Base-by-base conservation (phyloP, 768 basidiomycete genomes). In the Mrakia hoshinonis region DNA sequence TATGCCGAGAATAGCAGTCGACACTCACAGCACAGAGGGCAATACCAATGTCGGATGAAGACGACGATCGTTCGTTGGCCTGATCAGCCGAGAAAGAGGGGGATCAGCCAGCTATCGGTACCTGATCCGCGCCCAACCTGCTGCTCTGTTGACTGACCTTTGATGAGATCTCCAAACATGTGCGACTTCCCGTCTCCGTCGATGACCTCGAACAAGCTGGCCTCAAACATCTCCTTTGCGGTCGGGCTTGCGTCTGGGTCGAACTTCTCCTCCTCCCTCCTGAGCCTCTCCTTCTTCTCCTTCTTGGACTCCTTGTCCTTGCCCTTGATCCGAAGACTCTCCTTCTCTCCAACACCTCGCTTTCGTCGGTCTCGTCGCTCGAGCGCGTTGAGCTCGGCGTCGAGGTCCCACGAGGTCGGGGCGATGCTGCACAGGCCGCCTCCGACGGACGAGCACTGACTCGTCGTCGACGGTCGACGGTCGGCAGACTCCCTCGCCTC, bases 11-110 rank as follows among this genome's bases (percentile, higher is more conserved):
- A 15, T 13, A 22, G 18, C 24, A 26, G 36, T n/a, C 26, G 20
- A 24, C 0, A 58, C 66, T n/a, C 43, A 73, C 67, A 58, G 78
- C 90, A 91, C 15, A 87, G 79, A 0, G 89, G 87, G 77, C 91
- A 93, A 72, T 75, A 78, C 77, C 84, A 86, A 85, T 51, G 67
- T 9, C 92, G 83, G 74, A 96, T 87, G 81, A 95, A 95, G 51
- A 92, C 80, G 66, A 92, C 86, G 73, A 92, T 83, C 0, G 87
- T 88, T 77, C 82, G 84, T 61, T 76, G 75, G 73, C 82, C 81
- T 61, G 31, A 36, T 43, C 43, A 31, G 31, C 36, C 5, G 36
- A n/a, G 36, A 11, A 0, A 34, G 10, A n/a, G 10, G 58, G 34
- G 22, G 3, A 10, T 9, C 5, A 9, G 31, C 22, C 31, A 34